Base-by-base conservation (phyloP, 345 rosid genomes). In the Eucalyptus urophylla region DNA sequence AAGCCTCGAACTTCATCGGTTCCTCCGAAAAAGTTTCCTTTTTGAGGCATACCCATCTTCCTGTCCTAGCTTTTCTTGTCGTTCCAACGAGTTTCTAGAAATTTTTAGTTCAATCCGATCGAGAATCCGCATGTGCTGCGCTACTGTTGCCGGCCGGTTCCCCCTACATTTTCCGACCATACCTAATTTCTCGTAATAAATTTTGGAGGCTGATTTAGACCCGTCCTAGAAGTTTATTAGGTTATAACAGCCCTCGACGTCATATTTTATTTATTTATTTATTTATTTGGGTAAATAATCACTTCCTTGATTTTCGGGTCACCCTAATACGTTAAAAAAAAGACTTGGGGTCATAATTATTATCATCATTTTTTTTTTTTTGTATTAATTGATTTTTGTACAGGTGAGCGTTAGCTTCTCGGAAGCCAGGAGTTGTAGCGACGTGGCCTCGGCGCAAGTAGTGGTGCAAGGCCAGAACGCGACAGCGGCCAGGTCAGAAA, bases 391-490 rank as follows among this genome's bases (percentile, higher is more conserved):
- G 43, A 22, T 19, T 8, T 85, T 25, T 9, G 72, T 33, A 24
- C 89, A 94, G 95, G 86, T 93, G 62, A 24, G 80, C 45, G 90
- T 93, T 40, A 90, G 92, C 86, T 92, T 92, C 43, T 89, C 92
- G 15, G 93, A 91, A 91, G 90, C 90, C 44, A 92, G 93, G 62
- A 69, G 65, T 83, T 56, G 65, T 7, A 9, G 53, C 11, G 93
- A 90, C 37, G 43, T 87, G 29, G 11, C 87, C 5, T 21, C 43
- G 47, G 27, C 47, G 24, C 47, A n/a, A 88, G 51, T 80, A 27
- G 49, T 3, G 88, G 49, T 2, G 88, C 86, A 83, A 76, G 24
- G 83, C 47, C 91, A 89, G 72, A 92, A 87, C 86, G 45, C 89
- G 58, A 31, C 87, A 13, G 62, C 29, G 44, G 60, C 86, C 43